Percentiles rank a stretch among this genome's conserved stretches.
Conservation (phyloP, 768 basidiomycete species). For the Lentinula lateritia region DNA sequence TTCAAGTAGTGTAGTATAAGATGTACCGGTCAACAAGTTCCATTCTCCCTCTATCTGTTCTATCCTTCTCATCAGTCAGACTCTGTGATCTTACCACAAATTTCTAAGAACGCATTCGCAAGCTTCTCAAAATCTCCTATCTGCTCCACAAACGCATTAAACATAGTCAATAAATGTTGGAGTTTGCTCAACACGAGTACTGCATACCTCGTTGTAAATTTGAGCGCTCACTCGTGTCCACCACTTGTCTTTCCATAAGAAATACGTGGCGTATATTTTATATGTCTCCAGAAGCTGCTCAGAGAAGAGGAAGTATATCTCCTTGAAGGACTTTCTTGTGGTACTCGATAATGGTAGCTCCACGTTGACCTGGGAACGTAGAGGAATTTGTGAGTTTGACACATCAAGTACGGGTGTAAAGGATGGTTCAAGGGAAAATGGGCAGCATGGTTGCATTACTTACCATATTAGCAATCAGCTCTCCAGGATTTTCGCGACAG, state of each 20-base stretch:
- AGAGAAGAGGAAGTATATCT: slow-evolving; percentile 21
- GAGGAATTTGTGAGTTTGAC: no score
- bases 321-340: slow-evolving; percentile 13
- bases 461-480: slow-evolving; percentile 75
- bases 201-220: slow-evolving; percentile 38
- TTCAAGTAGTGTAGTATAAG: no score
- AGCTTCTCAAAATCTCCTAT: slow-evolving; percentile 6
- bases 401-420: no score
- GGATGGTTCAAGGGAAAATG: neutral
- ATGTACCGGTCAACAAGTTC: no score
- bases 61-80: no score
- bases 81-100: neutral
- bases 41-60: no score
- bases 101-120: slow-evolving; percentile 4
- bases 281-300: slow-evolving; percentile 25
- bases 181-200: neutral
- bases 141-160: neutral
- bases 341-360: slow-evolving; percentile 30
- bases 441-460: neutral
- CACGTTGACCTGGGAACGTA: slow-evolving; percentile 29
- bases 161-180: neutral
- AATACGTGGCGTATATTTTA: slow-evolving; percentile 30
- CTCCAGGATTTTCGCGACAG: slow-evolving; percentile 31
- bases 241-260: slow-evolving; percentile 34
- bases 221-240: slow-evolving; percentile 45